Conservation (phyloP, 2,329 filamentous ascomycete species). For the Verticillium klebahnii region DNA sequence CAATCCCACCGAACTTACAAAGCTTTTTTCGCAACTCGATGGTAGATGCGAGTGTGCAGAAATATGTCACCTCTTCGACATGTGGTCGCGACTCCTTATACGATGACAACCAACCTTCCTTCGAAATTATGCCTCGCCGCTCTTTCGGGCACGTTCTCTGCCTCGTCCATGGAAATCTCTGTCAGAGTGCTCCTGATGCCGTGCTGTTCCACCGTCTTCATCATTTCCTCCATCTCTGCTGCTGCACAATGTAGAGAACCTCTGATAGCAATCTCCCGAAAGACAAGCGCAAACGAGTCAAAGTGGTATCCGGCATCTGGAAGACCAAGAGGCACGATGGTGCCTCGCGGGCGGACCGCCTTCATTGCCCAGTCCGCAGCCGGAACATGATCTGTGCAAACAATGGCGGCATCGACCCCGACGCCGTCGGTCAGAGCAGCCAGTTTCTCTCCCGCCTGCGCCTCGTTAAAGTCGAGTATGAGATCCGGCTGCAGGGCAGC, state of each 20-base stretch:
- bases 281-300: conserved; percentile 8
- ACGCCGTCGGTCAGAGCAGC: conserved; percentile 12
- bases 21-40: too few species aligned
- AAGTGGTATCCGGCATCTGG: conserved; percentile 14
- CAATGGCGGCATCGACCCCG: conserved; percentile 11
- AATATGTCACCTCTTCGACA: too few species aligned
- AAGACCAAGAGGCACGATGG: conserved; percentile 11
- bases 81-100: background rate
- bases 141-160: background rate
- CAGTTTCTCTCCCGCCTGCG: conserved; percentile 8
- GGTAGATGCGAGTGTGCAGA: too few species aligned
- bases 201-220: background rate
- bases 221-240: background rate
- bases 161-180: background rate
- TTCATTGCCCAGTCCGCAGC: conserved; percentile 15
- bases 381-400: conserved; percentile 8
- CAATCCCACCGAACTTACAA: too few species aligned
- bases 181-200: background rate
- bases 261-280: background rate
- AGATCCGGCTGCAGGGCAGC: conserved; percentile 13
- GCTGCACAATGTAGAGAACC: background rate
- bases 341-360: conserved; percentile 10
- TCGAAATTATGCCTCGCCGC: background rate
- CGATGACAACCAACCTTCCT: background rate
- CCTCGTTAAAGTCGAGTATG: conserved; percentile 5